Evolutionary conservation across 345 rosid species (phyloP), one percentile per base, ranked within the genome.

Genomic region (Aquilaria yunnanensis): DNA sequence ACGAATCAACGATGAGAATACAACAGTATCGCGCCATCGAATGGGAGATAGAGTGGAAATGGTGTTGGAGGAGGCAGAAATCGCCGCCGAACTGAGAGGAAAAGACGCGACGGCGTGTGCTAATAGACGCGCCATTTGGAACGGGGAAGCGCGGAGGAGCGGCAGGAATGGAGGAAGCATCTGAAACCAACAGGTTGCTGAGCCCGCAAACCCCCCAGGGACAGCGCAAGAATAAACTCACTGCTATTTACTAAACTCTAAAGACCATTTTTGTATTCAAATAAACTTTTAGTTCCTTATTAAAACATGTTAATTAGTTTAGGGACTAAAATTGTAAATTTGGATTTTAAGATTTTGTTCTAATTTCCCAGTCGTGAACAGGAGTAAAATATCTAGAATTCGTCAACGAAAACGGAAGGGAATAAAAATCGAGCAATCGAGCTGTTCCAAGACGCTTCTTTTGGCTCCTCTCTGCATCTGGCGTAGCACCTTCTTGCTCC

Each of bases 71-170:
- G 47, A 47, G 43, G 29, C 50, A 53, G 72, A 10, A 55, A 61
- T 43, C 0, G 64, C 67, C 57, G 66, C 60, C 69, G 64, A 63
- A 54, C 16, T 62, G 37, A 53, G 70, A 57, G 70, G 68, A 56
- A 48, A 64, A 3, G 72, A 32, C 56, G 80, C 9, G 56, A 79
- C 9, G 65, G 79, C 83, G 80, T 83, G 87, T 62, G 85, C 5
- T 34, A 87, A 34, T n/a, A 63, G 59, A 63, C 81, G 83, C 77
- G 89, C 83, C 88, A 78, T 81, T 4, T 52, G 32, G 8, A 0
- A 37, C 10, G 73, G 12, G 31, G 67, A 59, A 62, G 72, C 58
- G 67, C 67, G 67, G 51, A 23, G 53, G 68, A 71, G 63, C 41
- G 81, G 61, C 67, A 69, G 54, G 59, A 14, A 75, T 79, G 80